phyloP scores from a whole-genome alignment of 495 filamentous ascomycete genomes.

The Platismatia glauca region DNA sequence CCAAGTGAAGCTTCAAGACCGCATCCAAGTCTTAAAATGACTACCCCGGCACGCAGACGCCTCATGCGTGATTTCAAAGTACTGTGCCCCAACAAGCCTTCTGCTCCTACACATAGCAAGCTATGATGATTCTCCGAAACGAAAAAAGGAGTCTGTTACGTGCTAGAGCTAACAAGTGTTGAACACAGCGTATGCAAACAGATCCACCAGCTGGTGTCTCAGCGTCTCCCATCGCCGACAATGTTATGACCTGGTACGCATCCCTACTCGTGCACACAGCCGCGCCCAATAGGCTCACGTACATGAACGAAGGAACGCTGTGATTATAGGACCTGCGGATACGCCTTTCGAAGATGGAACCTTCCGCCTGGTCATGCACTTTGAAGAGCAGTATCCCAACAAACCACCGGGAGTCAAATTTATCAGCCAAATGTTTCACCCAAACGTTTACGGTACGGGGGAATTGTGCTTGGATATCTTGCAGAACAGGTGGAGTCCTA shows the following conservation, averaged over 20 bases:
- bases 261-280: conserved; percentile 8
- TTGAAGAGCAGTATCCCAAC: conserved; percentile 97
- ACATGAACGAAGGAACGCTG: conserved; percentile 72
- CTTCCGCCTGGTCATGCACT: conserved; percentile 96
- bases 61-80: conserved; percentile 99
- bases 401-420: conserved; percentile 97
- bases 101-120: conserved; percentile 1
- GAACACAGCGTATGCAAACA: conserved; percentile 88
- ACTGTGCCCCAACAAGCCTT: conserved; percentile 26
- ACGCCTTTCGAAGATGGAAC: conserved; percentile 98
- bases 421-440: conserved; percentile 98
- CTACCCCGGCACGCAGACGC: conserved; percentile 85
- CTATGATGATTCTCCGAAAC: background rate
- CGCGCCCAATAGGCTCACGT: conserved; percentile 1
- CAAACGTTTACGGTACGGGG: conserved; percentile 94
- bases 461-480: conserved; percentile 96
- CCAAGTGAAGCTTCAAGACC: background rate
- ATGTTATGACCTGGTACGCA: conserved; percentile 96
- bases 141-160: background rate
- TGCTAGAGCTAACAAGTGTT: conserved; percentile 10
- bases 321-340: conserved; percentile 95
- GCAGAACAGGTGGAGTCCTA: conserved; percentile 97
- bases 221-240: conserved; percentile 92
- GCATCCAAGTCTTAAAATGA: conserved; percentile 47
- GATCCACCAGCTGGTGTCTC: conserved; percentile 96